Conservation (phyloP, 441 rosid species). For the Pelargonium citronellum region DNA sequence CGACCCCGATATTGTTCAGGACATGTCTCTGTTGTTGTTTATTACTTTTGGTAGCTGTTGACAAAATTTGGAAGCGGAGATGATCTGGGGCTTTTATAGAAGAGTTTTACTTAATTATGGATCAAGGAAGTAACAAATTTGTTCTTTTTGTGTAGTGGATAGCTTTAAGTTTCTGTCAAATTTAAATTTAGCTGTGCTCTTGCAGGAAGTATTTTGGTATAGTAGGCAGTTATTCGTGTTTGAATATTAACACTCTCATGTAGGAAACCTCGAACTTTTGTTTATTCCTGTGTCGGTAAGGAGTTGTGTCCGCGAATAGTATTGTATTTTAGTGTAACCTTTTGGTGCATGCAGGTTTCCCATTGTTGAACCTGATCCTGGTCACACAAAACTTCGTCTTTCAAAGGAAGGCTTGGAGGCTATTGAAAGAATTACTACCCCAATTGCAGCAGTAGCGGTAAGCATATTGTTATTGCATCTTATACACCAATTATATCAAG, state of each 20-base stretch:
- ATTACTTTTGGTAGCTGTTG: background rate
- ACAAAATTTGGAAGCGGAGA: background rate
- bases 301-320: background rate
- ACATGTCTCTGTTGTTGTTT: too few species aligned
- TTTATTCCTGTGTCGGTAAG: background rate
- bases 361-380: conserved; percentile 90
- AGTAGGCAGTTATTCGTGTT: background rate
- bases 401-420: conserved; percentile 82
- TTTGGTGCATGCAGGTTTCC: conserved; percentile 60
- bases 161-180: background rate
- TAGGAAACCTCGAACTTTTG: background rate
- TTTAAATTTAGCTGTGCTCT: background rate
- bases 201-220: background rate
- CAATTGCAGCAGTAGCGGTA: conserved; percentile 96
- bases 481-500: conserved; percentile 18
- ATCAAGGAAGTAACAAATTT: background rate
- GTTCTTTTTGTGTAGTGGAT: background rate
- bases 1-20: too few species aligned
- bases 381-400: conserved; percentile 94
- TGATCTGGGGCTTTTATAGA: background rate
- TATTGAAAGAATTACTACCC: conserved; percentile 72
- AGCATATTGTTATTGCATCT: conserved; percentile 24
- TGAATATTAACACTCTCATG: background rate
- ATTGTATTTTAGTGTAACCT: background rate
- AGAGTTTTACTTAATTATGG: background rate